These are phyloP conservation scores for Trichosanthes truncata DNA, from an alignment of 306 rosid species.

Conservation along the genomic window DNA sequence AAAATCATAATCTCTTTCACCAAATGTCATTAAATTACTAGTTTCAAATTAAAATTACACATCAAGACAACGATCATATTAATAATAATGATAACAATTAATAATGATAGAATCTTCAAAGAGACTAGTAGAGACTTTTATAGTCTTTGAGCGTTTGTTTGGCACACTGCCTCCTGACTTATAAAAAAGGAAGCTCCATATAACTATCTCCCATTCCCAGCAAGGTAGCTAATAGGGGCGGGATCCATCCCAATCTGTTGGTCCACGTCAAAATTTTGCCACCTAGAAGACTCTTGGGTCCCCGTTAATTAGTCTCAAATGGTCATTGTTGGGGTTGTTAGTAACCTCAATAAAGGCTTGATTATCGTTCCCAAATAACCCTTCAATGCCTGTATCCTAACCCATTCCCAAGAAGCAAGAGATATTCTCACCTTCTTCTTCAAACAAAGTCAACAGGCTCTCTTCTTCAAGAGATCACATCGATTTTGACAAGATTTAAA, in stretches of 20 bases:
- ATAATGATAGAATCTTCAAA: not conserved
- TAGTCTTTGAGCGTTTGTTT: not conserved
- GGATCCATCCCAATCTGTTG: too few species aligned
- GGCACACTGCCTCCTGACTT: not conserved
- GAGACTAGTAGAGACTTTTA: not conserved
- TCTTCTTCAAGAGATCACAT: not conserved
- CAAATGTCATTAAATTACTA: not conserved
- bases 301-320: too few species aligned
- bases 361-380: too few species aligned
- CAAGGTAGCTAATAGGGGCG: not conserved
- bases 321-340: too few species aligned
- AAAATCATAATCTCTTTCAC: not conserved
- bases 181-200: not conserved
- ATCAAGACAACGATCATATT: not conserved
- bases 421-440: too few species aligned
- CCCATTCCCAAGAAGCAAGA: too few species aligned
- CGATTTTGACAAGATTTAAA: not conserved
- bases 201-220: not conserved
- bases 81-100: not conserved
- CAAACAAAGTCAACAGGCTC: too few species aligned
- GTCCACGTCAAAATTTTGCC: too few species aligned
- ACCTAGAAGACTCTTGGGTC: too few species aligned
- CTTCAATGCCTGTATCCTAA: too few species aligned
- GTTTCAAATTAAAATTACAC: not conserved
- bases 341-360: too few species aligned